Conservation (phyloP, 306 rosid genomes). For the Quercus cerris region DNA sequence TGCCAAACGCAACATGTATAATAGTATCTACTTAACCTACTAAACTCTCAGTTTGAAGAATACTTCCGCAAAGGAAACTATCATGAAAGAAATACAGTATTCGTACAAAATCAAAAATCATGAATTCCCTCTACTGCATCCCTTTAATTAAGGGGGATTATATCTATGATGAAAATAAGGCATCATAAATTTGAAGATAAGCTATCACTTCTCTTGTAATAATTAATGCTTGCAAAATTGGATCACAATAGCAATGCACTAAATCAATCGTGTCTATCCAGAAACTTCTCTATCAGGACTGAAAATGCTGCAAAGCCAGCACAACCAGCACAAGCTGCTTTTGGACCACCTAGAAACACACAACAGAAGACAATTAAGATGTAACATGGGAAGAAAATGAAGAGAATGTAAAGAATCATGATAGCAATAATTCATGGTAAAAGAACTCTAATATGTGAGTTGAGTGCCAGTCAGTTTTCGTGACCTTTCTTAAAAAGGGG, state of each 20-base stretch:
- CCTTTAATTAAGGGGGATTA: background rate
- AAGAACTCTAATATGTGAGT: too few species aligned
- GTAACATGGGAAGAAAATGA: background rate
- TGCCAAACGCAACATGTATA: background rate
- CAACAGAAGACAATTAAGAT: constrained; percentile 19
- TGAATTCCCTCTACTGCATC: background rate
- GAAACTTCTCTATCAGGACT: constrained; percentile 75
- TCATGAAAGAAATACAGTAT: background rate
- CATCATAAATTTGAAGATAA: background rate
- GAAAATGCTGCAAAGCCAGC: constrained; percentile 96
- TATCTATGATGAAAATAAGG: background rate
- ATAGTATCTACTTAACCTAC: background rate
- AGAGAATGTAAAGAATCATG: background rate
- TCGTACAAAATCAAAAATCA: background rate
- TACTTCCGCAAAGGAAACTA: constrained; percentile 1
- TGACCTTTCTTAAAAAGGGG: too few species aligned
- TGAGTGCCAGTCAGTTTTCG: too few species aligned
- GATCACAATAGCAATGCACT: constrained; percentile 9
- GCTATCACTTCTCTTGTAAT: constrained; percentile 1
- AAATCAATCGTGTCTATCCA: constrained; percentile 65
- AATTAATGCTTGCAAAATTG: constrained; percentile 22
- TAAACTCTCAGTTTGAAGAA: constrained; percentile 1
- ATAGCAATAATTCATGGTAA: background rate
- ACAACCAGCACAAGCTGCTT: constrained; percentile 88
- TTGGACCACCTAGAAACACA: constrained; percentile 75